Base-by-base conservation (phyloP, 2,329 filamentous ascomycete species). In the Hypocrella siamensis region DNA sequence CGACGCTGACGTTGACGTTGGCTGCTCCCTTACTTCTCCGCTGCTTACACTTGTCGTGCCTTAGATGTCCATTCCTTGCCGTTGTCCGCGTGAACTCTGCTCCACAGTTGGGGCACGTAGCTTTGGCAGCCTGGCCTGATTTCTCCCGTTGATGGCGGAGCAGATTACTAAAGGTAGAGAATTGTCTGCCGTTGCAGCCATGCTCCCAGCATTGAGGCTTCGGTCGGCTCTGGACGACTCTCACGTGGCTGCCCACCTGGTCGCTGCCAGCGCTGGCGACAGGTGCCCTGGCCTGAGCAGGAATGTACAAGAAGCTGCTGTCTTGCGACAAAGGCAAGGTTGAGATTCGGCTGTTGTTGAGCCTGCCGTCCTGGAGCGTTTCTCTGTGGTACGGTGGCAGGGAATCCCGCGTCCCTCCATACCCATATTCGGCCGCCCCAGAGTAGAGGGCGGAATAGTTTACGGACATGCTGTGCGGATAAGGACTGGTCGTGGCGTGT, bases 181-280 rank as follows among this genome's bases (percentile, higher is more conserved):
- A 96, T 47, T 93, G 82, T 19, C 86, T 76, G 15, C 88, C 88
- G 46, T 94, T 93, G 63, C 88, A 96, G 9, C 86, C 88, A 48
- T 96, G 88, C 38, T 94, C 88, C 82, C 83, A 96, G 56, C 88
- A 94, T 51, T 93, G 84, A 28, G 86, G 85, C 58, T 93, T 93
- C n/a, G 84, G 84, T 41, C 81, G 70, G 43, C 74, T 76, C 51
- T 80, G 78, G 14, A 85, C 66, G 12, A 85, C 72, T 36, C 80
- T 67, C 25, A 82, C 74, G 41, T 73, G 60, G 27, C 60, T 50
- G 24, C 54, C 51, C 39, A 61, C 56, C 39, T 58, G 52, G 40
- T 42, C 43, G 42, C 43, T 39, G 40, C 42, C 39, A 26, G 46
- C 35, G 36, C 47, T 48, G 26, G 53, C 52, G 16, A 53, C 46